Percentiles rank a stretch among this genome's conserved stretches.
These are phyloP conservation scores for Dichomitus squalens DNA, from an alignment of 1,284 basidiomycete genomes.

Conservation along the genomic window DNA sequence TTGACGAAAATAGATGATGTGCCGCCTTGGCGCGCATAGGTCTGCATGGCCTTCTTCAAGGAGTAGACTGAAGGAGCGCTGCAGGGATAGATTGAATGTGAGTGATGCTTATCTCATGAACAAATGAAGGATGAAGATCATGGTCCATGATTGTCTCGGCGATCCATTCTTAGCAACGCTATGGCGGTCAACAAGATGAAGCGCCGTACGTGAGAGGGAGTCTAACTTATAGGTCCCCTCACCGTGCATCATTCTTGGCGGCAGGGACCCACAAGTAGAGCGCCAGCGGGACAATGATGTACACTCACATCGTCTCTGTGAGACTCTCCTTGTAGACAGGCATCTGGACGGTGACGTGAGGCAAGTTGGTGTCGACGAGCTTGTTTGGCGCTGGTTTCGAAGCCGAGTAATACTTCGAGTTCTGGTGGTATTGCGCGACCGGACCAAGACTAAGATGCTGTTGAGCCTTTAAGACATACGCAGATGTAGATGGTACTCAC, in stretches of 20 bases:
- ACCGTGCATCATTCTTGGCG: neutral
- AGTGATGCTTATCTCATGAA: neutral
- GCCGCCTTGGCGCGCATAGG: constrained; percentile 82
- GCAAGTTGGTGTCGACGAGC: constrained; percentile 60
- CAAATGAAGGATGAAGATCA: neutral
- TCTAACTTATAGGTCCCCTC: neutral
- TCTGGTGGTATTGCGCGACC: constrained; percentile 75
- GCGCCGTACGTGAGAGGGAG: neutral
- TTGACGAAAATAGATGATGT: constrained; percentile 77
- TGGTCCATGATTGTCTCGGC: neutral
- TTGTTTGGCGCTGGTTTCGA: constrained; percentile 57
- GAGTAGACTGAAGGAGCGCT: constrained; percentile 78
- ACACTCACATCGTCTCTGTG: constrained; percentile 64
- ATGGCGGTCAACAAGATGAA: neutral
- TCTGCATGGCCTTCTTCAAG: constrained; percentile 85
- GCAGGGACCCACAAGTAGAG: neutral
- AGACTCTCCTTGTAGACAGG: constrained; percentile 83
- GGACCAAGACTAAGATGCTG: constrained; percentile 55
- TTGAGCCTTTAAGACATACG: neutral
- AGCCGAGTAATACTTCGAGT: constrained; percentile 74
- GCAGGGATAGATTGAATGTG: neutral
- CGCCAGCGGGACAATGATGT: neutral
- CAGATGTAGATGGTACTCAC: constrained; percentile 35
- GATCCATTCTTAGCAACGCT: neutral
- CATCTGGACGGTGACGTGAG: constrained; percentile 77